These are phyloP conservation scores for Dictyostelium purpureum DNA, from an alignment of 78 protist genomes.

Conservation along the genomic window DNA sequence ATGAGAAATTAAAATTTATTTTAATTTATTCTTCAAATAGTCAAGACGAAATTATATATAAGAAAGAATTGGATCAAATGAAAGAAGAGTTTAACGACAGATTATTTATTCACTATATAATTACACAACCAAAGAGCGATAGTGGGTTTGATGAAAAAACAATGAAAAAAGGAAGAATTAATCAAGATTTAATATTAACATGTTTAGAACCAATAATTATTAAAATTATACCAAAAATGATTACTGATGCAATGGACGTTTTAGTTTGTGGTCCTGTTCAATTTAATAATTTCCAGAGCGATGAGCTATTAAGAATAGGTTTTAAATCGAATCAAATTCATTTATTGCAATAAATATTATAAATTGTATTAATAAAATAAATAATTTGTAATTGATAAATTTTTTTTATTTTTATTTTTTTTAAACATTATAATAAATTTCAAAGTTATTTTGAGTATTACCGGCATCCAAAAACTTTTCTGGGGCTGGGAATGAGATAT, in stretches of 20 bases:
- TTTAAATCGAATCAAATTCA: slow-evolving; percentile 7
- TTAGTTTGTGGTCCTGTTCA: slow-evolving; percentile 50
- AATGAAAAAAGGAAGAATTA: slow-evolving; percentile 11
- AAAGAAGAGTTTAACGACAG: not conserved
- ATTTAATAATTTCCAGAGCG: slow-evolving; percentile 5
- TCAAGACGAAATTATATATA: slow-evolving; percentile 9
- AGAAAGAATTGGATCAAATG: slow-evolving; percentile 5
- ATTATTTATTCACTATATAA: slow-evolving; percentile 4
- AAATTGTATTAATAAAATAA: no score
- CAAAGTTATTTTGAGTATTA: no score
- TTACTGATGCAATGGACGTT: not conserved
- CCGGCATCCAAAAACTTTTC: no score
- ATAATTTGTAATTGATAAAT: no score
- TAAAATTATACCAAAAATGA: not conserved
- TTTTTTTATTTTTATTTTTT: no score
- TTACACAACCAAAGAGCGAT: slow-evolving; percentile 11
- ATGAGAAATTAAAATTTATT: not conserved
- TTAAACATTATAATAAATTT: no score
- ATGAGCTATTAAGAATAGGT: slow-evolving; percentile 17
- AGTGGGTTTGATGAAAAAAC: not conserved
- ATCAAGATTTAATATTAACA: slow-evolving; percentile 7
- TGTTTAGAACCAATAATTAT: not conserved
- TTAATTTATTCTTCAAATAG: slow-evolving; percentile 36
- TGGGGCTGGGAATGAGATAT: no score
- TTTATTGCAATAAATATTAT: slow-evolving; percentile 15